Evolutionary conservation across 73 alveolate species (phyloP).

Genomic region (Paramecium sonneborni): DNA sequence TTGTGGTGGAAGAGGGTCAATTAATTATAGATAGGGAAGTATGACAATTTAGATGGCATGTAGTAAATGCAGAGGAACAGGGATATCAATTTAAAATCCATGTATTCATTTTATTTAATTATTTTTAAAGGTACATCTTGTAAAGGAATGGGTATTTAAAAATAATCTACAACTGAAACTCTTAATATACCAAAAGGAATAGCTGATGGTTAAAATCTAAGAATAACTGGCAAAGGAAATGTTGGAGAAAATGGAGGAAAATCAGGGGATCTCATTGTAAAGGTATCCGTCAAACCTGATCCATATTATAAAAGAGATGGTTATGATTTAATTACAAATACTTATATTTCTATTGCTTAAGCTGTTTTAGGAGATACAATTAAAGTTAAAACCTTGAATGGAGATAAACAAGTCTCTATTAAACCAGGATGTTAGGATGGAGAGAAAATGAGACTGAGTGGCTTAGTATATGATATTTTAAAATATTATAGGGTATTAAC

Average conservation of each 20-base stretch:
- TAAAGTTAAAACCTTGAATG: conserved; percentile 80
- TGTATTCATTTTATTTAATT: conserved; percentile 52
- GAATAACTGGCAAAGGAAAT: conserved; percentile 84
- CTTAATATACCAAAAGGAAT: conserved; percentile 91
- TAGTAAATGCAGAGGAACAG: conserved; percentile 82
- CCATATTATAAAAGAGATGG: conserved; percentile 85
- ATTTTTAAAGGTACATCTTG: conserved; percentile 70
- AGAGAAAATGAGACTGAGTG: conserved; percentile 73
- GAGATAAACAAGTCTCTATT: conserved; percentile 74
- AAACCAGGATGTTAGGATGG: conserved; percentile 86
- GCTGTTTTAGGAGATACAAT: conserved; percentile 85
- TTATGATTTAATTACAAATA: conserved; percentile 75
- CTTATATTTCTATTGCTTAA: conserved; percentile 69
- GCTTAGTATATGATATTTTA: conserved; percentile 26
- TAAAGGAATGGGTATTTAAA: conserved; percentile 74
- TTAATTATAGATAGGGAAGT: conserved; percentile 79
- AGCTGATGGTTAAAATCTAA: conserved; percentile 77
- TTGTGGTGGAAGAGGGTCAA: conserved; percentile 87
- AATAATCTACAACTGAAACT: conserved; percentile 68
- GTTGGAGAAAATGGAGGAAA: conserved; percentile 75
- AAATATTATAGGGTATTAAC: background rate
- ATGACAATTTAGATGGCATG: conserved; percentile 80
- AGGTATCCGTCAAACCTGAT: conserved; percentile 78
- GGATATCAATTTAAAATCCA: conserved; percentile 76
- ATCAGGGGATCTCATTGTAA: conserved; percentile 84